Evolutionary conservation across 2,329 filamentous ascomycete genomes (phyloP), one percentile per base, ranked within the genome.

Genomic region (Remersonia thermophila): DNA sequence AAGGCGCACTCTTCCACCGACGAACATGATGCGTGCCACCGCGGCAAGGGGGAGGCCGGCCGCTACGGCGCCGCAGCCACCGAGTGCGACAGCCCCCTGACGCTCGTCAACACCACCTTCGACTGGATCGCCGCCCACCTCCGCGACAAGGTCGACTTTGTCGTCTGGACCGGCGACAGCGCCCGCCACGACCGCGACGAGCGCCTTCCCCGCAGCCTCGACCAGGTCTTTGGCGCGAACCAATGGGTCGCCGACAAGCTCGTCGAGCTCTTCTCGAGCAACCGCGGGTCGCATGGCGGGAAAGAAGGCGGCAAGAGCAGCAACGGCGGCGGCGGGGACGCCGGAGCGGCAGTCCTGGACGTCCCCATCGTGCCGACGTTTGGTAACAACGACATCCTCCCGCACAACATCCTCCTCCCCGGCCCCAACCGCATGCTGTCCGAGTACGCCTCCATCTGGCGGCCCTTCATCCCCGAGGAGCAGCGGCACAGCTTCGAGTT

Each of bases 361-460:
- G 71, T 96, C 3, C 89, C 91, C 3, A 74, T 96, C 20, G 69
- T 98, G 14, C 87, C 91, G 0, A 95, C 80, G 0, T 79, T 95
- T 48, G 91, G 91, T 42, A 98, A 98, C 63, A 98, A 98, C 59
- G 91, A 98, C 53, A 87, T 98, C 40, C 74, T 95, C 41, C 91
- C 91, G 1, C 91, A 98, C 62, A 98, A 98, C 52, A 93, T 96
- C 53, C 77, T 98, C 55, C 66, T 76, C 29, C 68, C 74, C 1
- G 91, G 89, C 0, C 91, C 91, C 12, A 95, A 95, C 51, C 71
- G 72, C 44, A 94, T 89, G 79, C 82, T 93, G 1, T 72, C 72
- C 40, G 69, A 69, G 32, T 95, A 91, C 49, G 65, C 75, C 17
- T 68, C 80, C 15, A 74, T 96, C 15, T 98, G 91, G 91, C 62